Base-by-base conservation (phyloP, 139 green algal genomes). In the Ostreobium quekettii region DNA sequence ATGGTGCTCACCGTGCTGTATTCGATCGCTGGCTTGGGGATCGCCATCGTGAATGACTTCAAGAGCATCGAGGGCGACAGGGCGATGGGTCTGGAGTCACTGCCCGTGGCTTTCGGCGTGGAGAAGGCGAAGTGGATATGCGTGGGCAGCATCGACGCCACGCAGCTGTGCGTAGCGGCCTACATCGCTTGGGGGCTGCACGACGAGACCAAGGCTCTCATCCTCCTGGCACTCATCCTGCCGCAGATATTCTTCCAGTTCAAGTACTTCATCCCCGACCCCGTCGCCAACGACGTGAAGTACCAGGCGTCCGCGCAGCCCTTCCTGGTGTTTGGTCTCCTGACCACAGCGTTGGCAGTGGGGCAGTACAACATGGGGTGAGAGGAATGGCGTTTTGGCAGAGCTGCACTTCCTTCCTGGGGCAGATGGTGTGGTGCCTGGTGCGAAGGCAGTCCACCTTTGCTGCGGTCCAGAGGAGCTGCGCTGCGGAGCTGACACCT, bases 1-100 rank as follows among this genome's bases (percentile, higher is more conserved):
- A 87, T 96, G 68, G 76, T 96, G 32, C 81, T 99, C 2, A 99
- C 94, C 0, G 75, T 99, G 60, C 82, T 97, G 4, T 99, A 99
- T 90, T 97, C 91, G 48, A 87, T 93, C 6, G 74, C 91, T 22
- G 93, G 94, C 19, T 82, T 99, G 67, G 94, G 94, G 71, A 99
- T 99, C 71, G 94, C 94, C 71, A 99, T 98, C 63, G 94, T 99
- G 33, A 99, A 99, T 80, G 94, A 99, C 81, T 99, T 99, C 85
- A 99, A 99, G 77, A 89, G 74, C 73, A 97, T 97, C 67, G 91
- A 97, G 78, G 90, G 90, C 47, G 89, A 91, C 83, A 82, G 61
- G 26, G 36, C 15, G 15, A 15, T 73, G 29, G 48, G 66, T 33
- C 66, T 96, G 74, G 81, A 97, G 75, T 96, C 87, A 4, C 79